phyloP scores from a whole-genome alignment of 2,329 filamentous ascomycete genomes.

The Aureobasidium melanogenum region DNA sequence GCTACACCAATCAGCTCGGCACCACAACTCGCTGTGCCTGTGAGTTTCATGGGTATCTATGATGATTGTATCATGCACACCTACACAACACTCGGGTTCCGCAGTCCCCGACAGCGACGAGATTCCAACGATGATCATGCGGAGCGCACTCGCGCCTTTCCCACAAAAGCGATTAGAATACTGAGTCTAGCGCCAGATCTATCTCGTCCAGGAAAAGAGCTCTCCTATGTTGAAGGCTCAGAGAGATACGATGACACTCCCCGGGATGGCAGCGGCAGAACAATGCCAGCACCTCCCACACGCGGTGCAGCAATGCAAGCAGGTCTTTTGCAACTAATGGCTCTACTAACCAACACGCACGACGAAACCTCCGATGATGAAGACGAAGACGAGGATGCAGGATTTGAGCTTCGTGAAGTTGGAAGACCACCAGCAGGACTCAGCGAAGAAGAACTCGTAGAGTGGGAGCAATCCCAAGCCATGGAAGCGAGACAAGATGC shows the following conservation, averaged over 20 bases:
- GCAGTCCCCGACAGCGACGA: neutral
- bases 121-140: neutral
- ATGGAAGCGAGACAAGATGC: too few species aligned
- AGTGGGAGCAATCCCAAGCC: neutral
- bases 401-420: neutral
- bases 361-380: neutral
- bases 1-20: constrained; percentile 29
- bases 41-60: constrained; percentile 40
- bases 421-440: neutral
- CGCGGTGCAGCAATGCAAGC: constrained; percentile 9
- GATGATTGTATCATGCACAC: constrained; percentile 41
- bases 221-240: neutral
- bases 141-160: constrained; percentile 25
- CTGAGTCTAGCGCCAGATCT: constrained; percentile 28
- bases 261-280: neutral
- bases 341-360: constrained; percentile 9
- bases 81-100: constrained; percentile 23
- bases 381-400: neutral
- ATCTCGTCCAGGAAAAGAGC: neutral
- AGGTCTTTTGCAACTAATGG: constrained; percentile 12
- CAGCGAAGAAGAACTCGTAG: neutral
- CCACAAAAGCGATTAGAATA: constrained; percentile 33
- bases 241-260: neutral
- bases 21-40: constrained; percentile 32
- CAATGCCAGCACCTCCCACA: neutral